Percentiles rank a stretch among this genome's conserved stretches.
phyloP scores from a whole-genome alignment of 1,284 basidiomycete species.

The Cystobasidium slooffiae region DNA sequence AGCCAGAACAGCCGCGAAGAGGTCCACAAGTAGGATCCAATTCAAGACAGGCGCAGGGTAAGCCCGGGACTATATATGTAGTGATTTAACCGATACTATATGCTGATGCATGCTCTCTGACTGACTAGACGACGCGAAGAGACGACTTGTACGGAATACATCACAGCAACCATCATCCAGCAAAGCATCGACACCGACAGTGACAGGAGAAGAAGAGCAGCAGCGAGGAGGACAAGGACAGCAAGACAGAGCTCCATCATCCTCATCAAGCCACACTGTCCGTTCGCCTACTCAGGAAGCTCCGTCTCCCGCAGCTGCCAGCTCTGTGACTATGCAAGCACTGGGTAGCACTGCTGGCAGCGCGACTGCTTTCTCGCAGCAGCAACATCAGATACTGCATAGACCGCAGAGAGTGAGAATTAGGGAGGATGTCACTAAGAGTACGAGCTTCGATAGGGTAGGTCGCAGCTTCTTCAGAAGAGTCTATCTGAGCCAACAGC shows the following conservation, averaged over 20 bases:
- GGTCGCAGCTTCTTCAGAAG: not conserved
- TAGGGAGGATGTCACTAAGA: constrained; percentile 24
- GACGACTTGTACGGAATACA: not conserved
- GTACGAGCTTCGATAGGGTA: constrained; percentile 37
- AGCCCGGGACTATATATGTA: too few relatives aligned
- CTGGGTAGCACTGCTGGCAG: constrained; percentile 2
- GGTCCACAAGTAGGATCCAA: constrained; percentile 6
- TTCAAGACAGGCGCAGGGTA: constrained; percentile 19
- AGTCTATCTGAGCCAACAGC: not conserved
- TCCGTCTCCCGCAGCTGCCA: not conserved
- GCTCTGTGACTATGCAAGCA: constrained; percentile 7
- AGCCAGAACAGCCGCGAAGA: constrained; percentile 11
- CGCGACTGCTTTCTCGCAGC: not conserved
- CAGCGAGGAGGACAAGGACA: not conserved
- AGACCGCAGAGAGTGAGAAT: constrained; percentile 17
- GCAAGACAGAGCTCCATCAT: not conserved
- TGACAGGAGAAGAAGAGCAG: not conserved
- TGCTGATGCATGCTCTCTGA: not conserved
- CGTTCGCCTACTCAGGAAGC: not conserved
- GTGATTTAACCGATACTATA: not conserved
- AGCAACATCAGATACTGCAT: not conserved
- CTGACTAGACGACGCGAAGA: not conserved
- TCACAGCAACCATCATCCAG: not conserved
- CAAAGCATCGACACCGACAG: not conserved
- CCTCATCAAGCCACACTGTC: not conserved